These are phyloP conservation scores for Gregarina niphandrodes DNA, from an alignment of 169 alveolate species.

Conservation along the genomic window DNA sequence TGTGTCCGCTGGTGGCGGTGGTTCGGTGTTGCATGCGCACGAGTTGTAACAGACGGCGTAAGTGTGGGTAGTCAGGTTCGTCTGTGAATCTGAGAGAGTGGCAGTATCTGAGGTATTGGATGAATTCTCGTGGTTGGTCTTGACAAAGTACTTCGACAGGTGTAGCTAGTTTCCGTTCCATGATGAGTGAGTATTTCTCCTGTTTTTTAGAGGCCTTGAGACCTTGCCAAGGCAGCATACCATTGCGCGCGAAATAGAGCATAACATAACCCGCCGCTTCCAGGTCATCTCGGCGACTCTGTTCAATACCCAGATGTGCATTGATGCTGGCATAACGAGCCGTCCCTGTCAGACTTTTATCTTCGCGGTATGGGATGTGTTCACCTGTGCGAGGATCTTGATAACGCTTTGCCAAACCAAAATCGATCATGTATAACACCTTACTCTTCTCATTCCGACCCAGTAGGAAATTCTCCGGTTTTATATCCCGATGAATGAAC, in stretches of 20 bases:
- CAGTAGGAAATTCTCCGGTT: conserved; percentile 71
- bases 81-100: conserved; percentile 48
- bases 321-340: conserved; percentile 92
- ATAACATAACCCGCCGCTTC: conserved; percentile 59
- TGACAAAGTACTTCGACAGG: conserved; percentile 66
- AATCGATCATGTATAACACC: conserved; percentile 71
- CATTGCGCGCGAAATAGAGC: conserved; percentile 56
- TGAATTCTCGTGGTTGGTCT: conserved; percentile 36
- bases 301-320: conserved; percentile 79
- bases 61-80: conserved; percentile 58
- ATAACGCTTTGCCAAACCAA: conserved; percentile 81
- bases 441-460: conserved; percentile 60
- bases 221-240: conserved; percentile 92
- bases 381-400: conserved; percentile 71
- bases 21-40: too few species aligned
- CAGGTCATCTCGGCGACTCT: conserved; percentile 59
- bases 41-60: too few species aligned
- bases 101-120: conserved; percentile 36
- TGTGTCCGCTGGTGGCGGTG: too few species aligned
- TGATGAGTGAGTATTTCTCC: conserved; percentile 83
- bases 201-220: conserved; percentile 71
- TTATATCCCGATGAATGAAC: conserved; percentile 80
- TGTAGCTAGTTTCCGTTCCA: conserved; percentile 82
- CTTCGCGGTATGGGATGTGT: conserved; percentile 87
- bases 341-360: conserved; percentile 87